These are phyloP conservation scores for Dalbergia cochinchinensis DNA, from an alignment of 306 rosid species.

Conservation along the genomic window DNA sequence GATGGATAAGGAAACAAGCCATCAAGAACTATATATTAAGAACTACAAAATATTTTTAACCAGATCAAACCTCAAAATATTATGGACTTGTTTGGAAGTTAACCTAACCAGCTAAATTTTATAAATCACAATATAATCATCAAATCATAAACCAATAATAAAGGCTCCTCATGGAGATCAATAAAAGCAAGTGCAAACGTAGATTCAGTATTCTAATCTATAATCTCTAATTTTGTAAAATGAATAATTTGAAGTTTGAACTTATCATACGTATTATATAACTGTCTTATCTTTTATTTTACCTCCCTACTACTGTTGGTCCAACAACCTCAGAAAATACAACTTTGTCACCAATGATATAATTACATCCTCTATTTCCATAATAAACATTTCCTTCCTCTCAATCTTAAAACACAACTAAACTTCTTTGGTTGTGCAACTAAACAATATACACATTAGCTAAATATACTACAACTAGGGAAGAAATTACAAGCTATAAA, in stretches of 20 bases:
- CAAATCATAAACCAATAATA: slow-evolving; percentile 28
- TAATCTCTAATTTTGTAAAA: slow-evolving; percentile 17
- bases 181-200: slow-evolving; percentile 23
- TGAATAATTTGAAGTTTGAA: slow-evolving; percentile 17
- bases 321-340: slow-evolving; percentile 16
- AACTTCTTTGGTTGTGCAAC: slow-evolving; percentile 8
- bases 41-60: slow-evolving; percentile 10
- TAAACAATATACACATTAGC: slow-evolving; percentile 29
- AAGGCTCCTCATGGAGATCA: slow-evolving; percentile 23
- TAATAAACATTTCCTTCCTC: slow-evolving; percentile 1
- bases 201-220: slow-evolving; percentile 22
- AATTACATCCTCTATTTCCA: slow-evolving; percentile 20
- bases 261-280: slow-evolving; percentile 17
- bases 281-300: neutral
- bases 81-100: slow-evolving; percentile 10
- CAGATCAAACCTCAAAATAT: slow-evolving; percentile 18
- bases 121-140: neutral
- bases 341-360: slow-evolving; percentile 17
- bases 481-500: neutral
- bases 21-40: slow-evolving; percentile 23
- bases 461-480: neutral
- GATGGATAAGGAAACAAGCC: slow-evolving; percentile 32
- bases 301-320: slow-evolving; percentile 1
- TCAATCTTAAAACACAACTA: slow-evolving; percentile 18
- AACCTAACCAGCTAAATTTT: slow-evolving; percentile 31